These are phyloP conservation scores for Abortiporus biennis DNA, from an alignment of 1,284 basidiomycete species.

Conservation along the genomic window DNA sequence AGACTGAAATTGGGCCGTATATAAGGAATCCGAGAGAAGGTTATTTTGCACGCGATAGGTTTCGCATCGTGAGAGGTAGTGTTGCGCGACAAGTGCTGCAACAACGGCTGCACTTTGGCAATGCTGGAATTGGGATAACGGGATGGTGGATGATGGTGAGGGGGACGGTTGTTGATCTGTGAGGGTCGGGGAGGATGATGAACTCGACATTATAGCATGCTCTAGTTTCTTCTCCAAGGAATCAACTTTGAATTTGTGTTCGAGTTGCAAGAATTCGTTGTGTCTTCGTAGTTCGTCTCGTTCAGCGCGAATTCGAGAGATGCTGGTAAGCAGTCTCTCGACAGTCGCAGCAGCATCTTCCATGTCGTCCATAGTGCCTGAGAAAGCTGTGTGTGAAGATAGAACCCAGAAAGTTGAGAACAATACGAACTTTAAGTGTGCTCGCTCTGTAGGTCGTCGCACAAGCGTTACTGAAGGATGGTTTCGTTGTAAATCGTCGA, in stretches of 20 bases:
- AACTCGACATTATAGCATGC: slow-evolving; percentile 14
- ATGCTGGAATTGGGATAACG: background rate
- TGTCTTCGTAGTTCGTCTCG: slow-evolving; percentile 63
- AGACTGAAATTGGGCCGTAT: background rate
- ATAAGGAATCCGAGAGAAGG: background rate
- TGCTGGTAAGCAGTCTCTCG: slow-evolving; percentile 50
- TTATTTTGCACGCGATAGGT: background rate
- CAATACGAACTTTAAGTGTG: too few species aligned
- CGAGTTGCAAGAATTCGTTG: slow-evolving; percentile 66
- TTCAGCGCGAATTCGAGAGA: slow-evolving; percentile 64
- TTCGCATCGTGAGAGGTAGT: slow-evolving; percentile 8
- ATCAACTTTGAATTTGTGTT: slow-evolving; percentile 61
- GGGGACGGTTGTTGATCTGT: background rate
- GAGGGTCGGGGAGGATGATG: slow-evolving; percentile 5
- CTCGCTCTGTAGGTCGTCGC: too few species aligned
- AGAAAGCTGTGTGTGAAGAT: slow-evolving; percentile 1
- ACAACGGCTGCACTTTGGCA: slow-evolving; percentile 7
- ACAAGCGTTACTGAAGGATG: too few species aligned
- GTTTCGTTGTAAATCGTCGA: too few species aligned
- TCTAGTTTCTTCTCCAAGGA: slow-evolving; percentile 47
- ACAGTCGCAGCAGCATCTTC: slow-evolving; percentile 24
- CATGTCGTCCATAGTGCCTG: background rate
- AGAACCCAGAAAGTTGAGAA: too few species aligned
- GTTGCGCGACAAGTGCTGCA: slow-evolving; percentile 13
- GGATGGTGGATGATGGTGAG: too few species aligned